Percentiles rank a stretch among this genome's conserved stretches.
Evolutionary conservation across 129 eudicot genomes (phyloP).

Genomic region (Rutidosis leptorrhynchoides): DNA sequence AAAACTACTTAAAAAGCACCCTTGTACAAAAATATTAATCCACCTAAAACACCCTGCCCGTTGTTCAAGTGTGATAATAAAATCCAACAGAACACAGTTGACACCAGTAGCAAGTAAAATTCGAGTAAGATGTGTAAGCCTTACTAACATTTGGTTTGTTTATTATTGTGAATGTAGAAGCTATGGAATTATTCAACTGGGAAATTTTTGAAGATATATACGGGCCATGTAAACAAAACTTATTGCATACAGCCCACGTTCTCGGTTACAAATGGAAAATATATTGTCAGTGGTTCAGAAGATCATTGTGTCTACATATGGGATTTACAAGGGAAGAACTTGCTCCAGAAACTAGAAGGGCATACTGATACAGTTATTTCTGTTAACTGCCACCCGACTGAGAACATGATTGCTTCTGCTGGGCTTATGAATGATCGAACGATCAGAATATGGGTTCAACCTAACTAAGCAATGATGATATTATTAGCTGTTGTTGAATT

Average conservation of each 20-base stretch:
- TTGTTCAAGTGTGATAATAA: neutral
- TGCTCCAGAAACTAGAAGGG: conserved; percentile 44
- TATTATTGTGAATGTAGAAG: conserved; percentile 47
- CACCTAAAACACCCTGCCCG: no score
- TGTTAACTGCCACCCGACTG: no score
- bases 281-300: conserved; percentile 92
- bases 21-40: no score
- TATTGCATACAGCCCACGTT: conserved; percentile 82
- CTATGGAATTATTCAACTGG: conserved; percentile 79
- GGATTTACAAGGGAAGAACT: conserved; percentile 76
- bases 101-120: neutral
- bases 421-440: conserved; percentile 74
- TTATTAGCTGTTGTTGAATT: neutral
- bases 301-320: conserved; percentile 85
- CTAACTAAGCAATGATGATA: conserved; percentile 18
- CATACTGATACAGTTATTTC: no score
- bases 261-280: conserved; percentile 79
- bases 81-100: neutral
- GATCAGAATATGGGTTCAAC: conserved; percentile 76
- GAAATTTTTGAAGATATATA: conserved; percentile 51
- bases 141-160: conserved; percentile 8
- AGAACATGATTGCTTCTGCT: conserved; percentile 87
- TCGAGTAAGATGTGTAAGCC: neutral
- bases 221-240: conserved; percentile 10
- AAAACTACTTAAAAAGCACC: no score